Evolutionary conservation across 1,284 basidiomycete genomes (phyloP), one percentile per base, ranked within the genome.

Genomic region (Stygiomarasmius scandens): DNA sequence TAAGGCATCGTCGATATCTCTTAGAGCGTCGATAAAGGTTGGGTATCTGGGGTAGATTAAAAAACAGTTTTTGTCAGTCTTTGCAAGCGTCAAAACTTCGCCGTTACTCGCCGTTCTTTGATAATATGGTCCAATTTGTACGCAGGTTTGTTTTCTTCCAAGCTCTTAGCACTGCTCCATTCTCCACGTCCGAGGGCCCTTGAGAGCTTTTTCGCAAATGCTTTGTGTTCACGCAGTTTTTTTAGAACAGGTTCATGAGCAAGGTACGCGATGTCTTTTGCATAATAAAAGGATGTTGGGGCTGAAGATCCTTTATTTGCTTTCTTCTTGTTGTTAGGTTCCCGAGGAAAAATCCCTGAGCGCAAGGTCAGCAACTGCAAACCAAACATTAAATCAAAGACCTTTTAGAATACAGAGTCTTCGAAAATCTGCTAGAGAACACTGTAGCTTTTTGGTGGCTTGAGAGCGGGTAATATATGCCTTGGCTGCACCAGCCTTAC

Each of bases 261-360:
- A 49, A 99, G 87, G 75, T 96, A 99, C 56, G 93, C 93, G 65
- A 99, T 97, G 71, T 99, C 97, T 77, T 99, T 99, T 53, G 94
- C 82, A 74, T 98, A 98, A 80, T 99, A 99, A 78, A 99, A 99
- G 4, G 96, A 93, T 1, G 96, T 95, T 2, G 96, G 95, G 0
- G 95, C 96, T 41, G 95, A 95, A 3, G 93, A 96, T 3, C 97
- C 97, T 74, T 98, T 98, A 79, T 99, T 99, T 55, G 96, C 97
- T 64, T 90, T 89, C 74, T 98, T 99, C 70, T 87, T 86, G 76
- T 87, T 90, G 52, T 89, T 85, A 19, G 97, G 97, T 72, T 99
- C 96, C 52, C 96, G 91, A 61, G 97, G 97, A 74, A 96, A 98
- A 70, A 99, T 98, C 25, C 97, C 95, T 96, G 59, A 29, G 25